A percentile compares a stretch with the other conserved stretches of the same genome.
Evolutionary conservation across 2,329 filamentous ascomycete genomes (phyloP).

Genomic region (Diaporthe helianthi): DNA sequence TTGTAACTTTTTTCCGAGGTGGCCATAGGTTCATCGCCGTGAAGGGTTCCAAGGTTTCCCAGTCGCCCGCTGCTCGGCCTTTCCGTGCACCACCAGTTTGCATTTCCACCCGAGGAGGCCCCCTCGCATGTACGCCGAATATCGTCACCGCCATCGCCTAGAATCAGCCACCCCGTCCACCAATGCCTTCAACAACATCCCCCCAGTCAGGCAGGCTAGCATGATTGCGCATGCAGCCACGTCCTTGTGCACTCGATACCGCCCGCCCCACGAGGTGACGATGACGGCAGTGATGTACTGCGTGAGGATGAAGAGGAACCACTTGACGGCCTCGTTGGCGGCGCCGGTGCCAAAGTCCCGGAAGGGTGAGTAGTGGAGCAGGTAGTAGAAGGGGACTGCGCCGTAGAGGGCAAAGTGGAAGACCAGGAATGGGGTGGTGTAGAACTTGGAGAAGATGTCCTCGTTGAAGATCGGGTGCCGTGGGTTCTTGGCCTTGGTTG

Average conservation of each 20-base stretch:
- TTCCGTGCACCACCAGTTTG: not conserved
- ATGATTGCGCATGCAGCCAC: not conserved
- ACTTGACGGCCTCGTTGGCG: slow-evolving; percentile 14
- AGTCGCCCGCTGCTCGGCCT: not conserved
- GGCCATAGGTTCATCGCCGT: not conserved
- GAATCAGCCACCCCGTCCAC: not conserved
- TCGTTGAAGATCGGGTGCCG: slow-evolving; percentile 29
- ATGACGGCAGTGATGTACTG: slow-evolving; percentile 30
- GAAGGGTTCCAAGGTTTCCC: not conserved
- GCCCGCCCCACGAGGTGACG: slow-evolving; percentile 7
- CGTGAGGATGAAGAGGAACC: slow-evolving; percentile 27
- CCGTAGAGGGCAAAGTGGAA: slow-evolving; percentile 32
- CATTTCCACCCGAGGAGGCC: not conserved
- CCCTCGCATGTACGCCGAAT: not conserved
- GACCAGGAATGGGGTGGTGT: slow-evolving; percentile 21
- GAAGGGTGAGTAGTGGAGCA: slow-evolving; percentile 32
- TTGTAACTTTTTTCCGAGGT: too few species aligned
- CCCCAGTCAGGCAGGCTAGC: not conserved
- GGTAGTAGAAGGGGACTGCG: slow-evolving; percentile 28
- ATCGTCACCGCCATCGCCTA: not conserved
- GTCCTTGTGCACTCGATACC: slow-evolving; percentile 26
- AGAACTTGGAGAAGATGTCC: slow-evolving; percentile 31
- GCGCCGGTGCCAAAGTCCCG: slow-evolving; percentile 3
- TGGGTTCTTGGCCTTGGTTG: not conserved
- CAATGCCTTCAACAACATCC: slow-evolving; percentile 1